Base-by-base conservation (phyloP, 2,329 filamentous ascomycete genomes). In the Clarireedia sp. region DNA sequence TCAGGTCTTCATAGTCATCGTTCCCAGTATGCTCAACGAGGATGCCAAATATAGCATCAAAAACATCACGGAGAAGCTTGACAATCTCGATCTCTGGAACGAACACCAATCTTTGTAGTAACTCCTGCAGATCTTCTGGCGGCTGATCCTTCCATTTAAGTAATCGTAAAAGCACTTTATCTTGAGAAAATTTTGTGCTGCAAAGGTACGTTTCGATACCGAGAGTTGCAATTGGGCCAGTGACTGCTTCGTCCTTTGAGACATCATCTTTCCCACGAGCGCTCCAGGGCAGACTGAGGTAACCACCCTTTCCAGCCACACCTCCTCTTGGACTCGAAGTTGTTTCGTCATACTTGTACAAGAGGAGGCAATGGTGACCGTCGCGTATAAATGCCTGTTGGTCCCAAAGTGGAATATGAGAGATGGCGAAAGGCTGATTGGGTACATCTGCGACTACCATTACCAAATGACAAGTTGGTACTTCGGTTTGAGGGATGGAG, bases 51-150 rank as follows among this genome's bases (percentile, higher is more conserved):
- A 99, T 80, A 0, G 90, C 83, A 69, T 96, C 89, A 52, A 99
- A 86, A 1, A 97, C 90, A 64, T 95, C 87, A 60, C 82, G 87
- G 7, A 97, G 75, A 43, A 97, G 79, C 74, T 97, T 99, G 59
- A 99, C 94, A 36, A 99, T 89, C 71, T 99, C 95, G 55, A 97
- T 96, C 69, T 99, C 94, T 0, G 94, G 89, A 0, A 99, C 91
- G 62, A 97, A 97, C 19, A 91, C 85, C 48, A 97, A 81, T 62
- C 91, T 85, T 67, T 87, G 87, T 43, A 99, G 74, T 0, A 95
- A 75, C 23, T 83, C 78, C 0, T 88, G 77, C 1, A 97, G 77
- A 37, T 91, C 83, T 26, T 85, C 83, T 46, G 84, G 79, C 0
- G 85, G 77, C 41, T 85, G 78, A 12, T 92, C 86, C 66, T 83